Evolutionary conservation across 192 early-diverging fungal species (phyloP).

Genomic region (Coemansia sp.): DNA sequence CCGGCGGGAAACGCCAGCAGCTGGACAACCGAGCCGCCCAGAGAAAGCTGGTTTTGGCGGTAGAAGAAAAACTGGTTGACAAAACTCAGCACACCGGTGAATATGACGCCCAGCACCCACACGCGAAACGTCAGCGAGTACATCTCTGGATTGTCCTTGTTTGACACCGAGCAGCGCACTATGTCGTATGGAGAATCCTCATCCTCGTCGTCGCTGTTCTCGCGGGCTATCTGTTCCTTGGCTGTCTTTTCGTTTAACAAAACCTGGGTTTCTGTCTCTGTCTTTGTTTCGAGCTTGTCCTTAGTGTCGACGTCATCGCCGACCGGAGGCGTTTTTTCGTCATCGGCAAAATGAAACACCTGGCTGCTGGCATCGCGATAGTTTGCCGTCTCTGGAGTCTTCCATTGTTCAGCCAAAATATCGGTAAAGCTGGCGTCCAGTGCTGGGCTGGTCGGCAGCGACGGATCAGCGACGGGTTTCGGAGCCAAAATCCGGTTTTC

Average conservation of each 20-base stretch:
- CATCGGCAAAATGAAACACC: conserved; percentile 24
- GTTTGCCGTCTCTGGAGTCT: conserved; percentile 7
- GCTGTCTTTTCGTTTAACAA: conserved; percentile 47
- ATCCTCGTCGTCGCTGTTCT: neutral
- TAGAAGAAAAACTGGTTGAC: conserved; percentile 84
- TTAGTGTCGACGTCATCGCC: neutral
- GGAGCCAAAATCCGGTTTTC: too few relatives aligned
- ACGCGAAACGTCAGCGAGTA: conserved; percentile 74
- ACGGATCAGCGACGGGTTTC: neutral
- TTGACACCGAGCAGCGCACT: conserved; percentile 67
- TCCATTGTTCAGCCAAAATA: conserved; percentile 8
- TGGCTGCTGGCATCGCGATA: conserved; percentile 1
- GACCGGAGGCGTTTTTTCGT: conserved; percentile 18
- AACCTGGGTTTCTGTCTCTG: conserved; percentile 4
- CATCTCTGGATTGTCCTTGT: conserved; percentile 64
- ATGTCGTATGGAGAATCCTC: conserved; percentile 63
- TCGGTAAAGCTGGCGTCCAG: conserved; percentile 13
- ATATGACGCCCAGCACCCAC: conserved; percentile 69
- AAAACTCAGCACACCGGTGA: conserved; percentile 64
- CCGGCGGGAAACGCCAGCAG: conserved; percentile 79
- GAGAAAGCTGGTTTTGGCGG: conserved; percentile 75
- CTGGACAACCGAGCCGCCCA: conserved; percentile 70
- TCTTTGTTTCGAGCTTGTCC: conserved; percentile 55
- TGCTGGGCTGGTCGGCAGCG: neutral
- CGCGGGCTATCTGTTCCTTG: neutral